These are phyloP conservation scores for Phaeosphaeria sp. DNA, from an alignment of 2,329 filamentous ascomycete genomes.

Conservation along the genomic window DNA sequence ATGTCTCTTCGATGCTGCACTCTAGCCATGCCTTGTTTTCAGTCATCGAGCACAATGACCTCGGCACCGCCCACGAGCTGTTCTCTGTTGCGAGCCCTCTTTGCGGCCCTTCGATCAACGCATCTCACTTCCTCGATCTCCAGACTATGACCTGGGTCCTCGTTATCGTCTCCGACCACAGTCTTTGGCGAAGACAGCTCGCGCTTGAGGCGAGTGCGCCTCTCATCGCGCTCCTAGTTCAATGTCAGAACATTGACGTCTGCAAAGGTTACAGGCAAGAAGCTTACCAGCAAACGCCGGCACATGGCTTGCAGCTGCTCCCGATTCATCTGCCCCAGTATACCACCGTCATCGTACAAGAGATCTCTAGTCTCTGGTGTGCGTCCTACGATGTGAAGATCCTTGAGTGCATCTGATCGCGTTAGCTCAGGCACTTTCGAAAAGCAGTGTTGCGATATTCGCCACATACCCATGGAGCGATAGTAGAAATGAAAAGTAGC, in stretches of 20 bases:
- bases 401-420: conserved; percentile 26
- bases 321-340: conserved; percentile 8
- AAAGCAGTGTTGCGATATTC: neutral
- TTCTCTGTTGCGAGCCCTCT: conserved; percentile 5
- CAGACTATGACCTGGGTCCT: neutral
- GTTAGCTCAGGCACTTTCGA: neutral
- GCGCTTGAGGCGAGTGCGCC: conserved; percentile 4
- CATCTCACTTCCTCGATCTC: conserved; percentile 7
- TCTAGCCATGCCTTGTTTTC: neutral
- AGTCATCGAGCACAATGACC: conserved; percentile 9
- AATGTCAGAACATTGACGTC: neutral
- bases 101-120: conserved; percentile 3
- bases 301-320: conserved; percentile 11
- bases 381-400: conserved; percentile 34
- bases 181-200: conserved; percentile 7
- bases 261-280: neutral
- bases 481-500: conserved; percentile 30
- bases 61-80: conserved; percentile 2
- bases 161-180: conserved; percentile 3
- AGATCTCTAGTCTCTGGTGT: conserved; percentile 24
- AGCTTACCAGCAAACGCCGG: conserved; percentile 6
- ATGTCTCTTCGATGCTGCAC: neutral
- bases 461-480: conserved; percentile 20
- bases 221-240: neutral
- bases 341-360: conserved; percentile 4